Percentiles rank a stretch among this genome's conserved stretches.
These are phyloP conservation scores for Solanum virginianum DNA, from an alignment of 257 asterid genomes.

Conservation along the genomic window DNA sequence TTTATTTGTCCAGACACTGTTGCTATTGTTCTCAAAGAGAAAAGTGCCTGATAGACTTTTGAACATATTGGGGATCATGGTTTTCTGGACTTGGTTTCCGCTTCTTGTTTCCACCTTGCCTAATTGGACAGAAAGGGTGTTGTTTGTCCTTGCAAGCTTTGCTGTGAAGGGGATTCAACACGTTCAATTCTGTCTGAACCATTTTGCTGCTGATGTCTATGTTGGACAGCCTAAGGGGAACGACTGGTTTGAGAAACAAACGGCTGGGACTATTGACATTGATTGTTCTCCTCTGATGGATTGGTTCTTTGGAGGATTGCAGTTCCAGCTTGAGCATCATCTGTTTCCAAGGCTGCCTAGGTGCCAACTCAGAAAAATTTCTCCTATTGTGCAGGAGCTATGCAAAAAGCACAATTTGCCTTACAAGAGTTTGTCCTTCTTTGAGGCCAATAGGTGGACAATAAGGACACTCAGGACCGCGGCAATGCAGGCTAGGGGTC, in stretches of 20 bases:
- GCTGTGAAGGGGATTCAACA: slow-evolving; percentile 60
- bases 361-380: slow-evolving; percentile 55
- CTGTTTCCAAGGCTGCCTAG: slow-evolving; percentile 89
- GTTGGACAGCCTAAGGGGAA: slow-evolving; percentile 65
- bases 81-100: slow-evolving; percentile 96
- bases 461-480: slow-evolving; percentile 50
- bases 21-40: slow-evolving; percentile 44
- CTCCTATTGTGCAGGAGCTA: slow-evolving; percentile 58
- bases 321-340: slow-evolving; percentile 87
- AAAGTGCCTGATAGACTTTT: slow-evolving; percentile 54
- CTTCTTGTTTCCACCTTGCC: slow-evolving; percentile 53
- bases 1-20: slow-evolving; percentile 58
- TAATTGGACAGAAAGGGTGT: slow-evolving; percentile 44
- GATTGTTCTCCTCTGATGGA: slow-evolving; percentile 60
- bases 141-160: slow-evolving; percentile 53
- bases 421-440: slow-evolving; percentile 50
- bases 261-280: slow-evolving; percentile 66
- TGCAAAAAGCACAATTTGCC: slow-evolving; percentile 79
- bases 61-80: slow-evolving; percentile 53
- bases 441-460: slow-evolving; percentile 59
- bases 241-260: slow-evolving; percentile 83
- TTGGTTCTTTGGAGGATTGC: slow-evolving; percentile 82
- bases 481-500: slow-evolving; percentile 63
- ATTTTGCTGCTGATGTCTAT: slow-evolving; percentile 66
- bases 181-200: slow-evolving; percentile 70